Percentiles rank a stretch among this genome's conserved stretches.
These are phyloP conservation scores for Aureobasidium sp. DNA, from an alignment of 2,329 filamentous ascomycete genomes.

Conservation along the genomic window DNA sequence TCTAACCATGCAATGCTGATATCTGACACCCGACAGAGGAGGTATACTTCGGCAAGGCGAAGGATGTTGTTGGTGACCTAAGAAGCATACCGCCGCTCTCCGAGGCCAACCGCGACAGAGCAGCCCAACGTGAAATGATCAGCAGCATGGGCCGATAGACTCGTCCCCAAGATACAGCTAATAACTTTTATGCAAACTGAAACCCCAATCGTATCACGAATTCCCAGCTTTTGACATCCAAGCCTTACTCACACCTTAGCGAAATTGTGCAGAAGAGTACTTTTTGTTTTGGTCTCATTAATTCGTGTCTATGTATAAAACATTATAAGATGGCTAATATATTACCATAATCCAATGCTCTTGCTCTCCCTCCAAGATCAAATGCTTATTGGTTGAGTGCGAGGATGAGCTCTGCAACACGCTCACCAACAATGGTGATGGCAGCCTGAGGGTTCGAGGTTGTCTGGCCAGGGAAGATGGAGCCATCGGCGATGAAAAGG, in stretches of 20 bases:
- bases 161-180: neutral
- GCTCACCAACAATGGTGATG: constrained; percentile 58
- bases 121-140: constrained; percentile 85
- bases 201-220: neutral
- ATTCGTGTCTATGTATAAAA: neutral
- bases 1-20: neutral
- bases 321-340: neutral
- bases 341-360: neutral
- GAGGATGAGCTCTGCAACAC: constrained; percentile 48
- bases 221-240: neutral
- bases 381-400: constrained; percentile 25
- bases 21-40: constrained; percentile 55
- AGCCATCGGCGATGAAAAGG: constrained; percentile 16
- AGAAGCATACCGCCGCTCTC: constrained; percentile 79
- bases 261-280: neutral
- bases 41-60: constrained; percentile 98
- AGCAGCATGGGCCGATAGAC: constrained; percentile 37
- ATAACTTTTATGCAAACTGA: neutral
- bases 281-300: neutral
- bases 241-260: neutral
- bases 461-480: constrained; percentile 15
- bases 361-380: neutral
- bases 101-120: constrained; percentile 74
- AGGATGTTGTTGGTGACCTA: constrained; percentile 94
- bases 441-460: constrained; percentile 47